Base-by-base conservation (phyloP, 2,329 filamentous ascomycete genomes). In the Colletotrichum sp. region DNA sequence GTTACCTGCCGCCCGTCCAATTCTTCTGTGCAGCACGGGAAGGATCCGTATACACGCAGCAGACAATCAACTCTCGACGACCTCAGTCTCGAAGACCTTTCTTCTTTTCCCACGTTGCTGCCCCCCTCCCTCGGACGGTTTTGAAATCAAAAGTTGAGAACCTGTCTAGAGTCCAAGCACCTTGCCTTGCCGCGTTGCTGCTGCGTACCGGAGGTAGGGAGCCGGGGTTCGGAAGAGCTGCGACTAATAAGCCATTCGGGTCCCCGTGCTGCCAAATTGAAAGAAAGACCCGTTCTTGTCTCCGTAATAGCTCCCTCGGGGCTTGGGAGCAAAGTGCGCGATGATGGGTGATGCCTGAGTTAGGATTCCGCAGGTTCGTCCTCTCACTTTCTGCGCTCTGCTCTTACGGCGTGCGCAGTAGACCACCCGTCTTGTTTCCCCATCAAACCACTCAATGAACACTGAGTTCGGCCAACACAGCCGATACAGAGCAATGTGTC, bases 311-410 rank as follows among this genome's bases (percentile, higher is more conserved):
- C 58, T 30, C 15, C 58, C 58, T 61, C 58, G 30, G 30, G 13
- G 30, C 30, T 58, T 34, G 32, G 34, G 43, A 64, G 58, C 25
- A 65, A 52, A 43, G 32, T 74, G 28, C 55, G 39, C 28, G 60
- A 71, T 65, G 43, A 39, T 60, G 73, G 62, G 56, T 68, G 55
- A 67, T 66, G 69, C 62, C 65, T 66, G 72, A 55, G 25, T 22
- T 32, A 34, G 36, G 36, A 18, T 61, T 61, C 68, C 48, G 32
- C 67, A 61, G 48, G 36, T 32, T 65, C 43, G 60, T 58, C 30
- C 43, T 25, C 18, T 25, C n/a, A 66, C 22, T 56, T 61, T 60
- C 30, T 25, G 22, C 34, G 28, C 30, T 15, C 36, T 39, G 36
- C 36, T 39, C 8, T 39, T 39, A 39, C 36, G 15, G 36, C 36